Evolutionary conservation across 2,329 filamentous ascomycete genomes (phyloP), one percentile per base, ranked within the genome.

Genomic region (Juglanconis oblonga): DNA sequence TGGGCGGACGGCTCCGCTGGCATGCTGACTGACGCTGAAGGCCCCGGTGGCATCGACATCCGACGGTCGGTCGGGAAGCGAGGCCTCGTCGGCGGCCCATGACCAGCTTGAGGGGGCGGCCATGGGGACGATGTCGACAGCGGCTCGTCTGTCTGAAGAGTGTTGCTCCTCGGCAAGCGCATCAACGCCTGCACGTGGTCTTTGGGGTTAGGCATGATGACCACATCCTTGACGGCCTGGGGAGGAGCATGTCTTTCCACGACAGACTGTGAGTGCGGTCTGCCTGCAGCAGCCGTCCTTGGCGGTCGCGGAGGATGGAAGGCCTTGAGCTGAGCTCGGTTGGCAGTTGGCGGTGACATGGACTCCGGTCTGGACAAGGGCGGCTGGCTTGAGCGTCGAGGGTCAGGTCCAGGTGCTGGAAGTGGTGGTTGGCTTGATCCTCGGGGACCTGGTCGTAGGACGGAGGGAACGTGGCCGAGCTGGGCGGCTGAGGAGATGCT

Each of bases 391-490:
- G 24, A 24, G 24, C 24, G 24, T 24, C 24, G 24, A 24, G 24
- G 24, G 24, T 24, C 24, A 24, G 24, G 24, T 24, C 6, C 49
- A 11, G 33, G n/a, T 51, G 33, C 14, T 38, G 49, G 7, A 24
- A 10, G 11, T 36, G 31, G 45, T 51, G 45, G n/a, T n/a, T 60
- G 58, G 9, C 49, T 42, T 11, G 58, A 50, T 6, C 54, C 42
- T 55, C 54, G 68, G 42, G 60, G 60, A n/a, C 57, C 60, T 3
- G 60, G 60, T 33, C 56, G 44, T 7, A 62, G 52, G 13, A 62
- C 32, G 13, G 60, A 62, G 11, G 60, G 51, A 14, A 48, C 33
- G 24, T 55, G 50, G 35, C 11, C 47, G 24, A 55, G 33, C 5
- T 13, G 45, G 29, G 24, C 14, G 7, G 45, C 24, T n/a, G 14